Evolutionary conservation across 768 basidiomycete species (phyloP).

Genomic region (Tricholoma matsutake): DNA sequence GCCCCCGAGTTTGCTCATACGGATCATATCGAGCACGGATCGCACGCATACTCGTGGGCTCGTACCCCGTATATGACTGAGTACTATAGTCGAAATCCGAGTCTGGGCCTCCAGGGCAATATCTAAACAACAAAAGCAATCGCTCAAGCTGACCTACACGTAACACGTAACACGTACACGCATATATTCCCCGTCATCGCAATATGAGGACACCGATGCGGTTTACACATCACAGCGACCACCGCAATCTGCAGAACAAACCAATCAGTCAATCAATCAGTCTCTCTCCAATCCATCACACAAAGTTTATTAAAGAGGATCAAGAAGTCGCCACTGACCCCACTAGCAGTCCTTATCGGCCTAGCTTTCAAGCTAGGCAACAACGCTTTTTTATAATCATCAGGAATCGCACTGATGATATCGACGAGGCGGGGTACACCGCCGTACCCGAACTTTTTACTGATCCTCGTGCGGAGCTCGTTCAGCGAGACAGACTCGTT

Average conservation of each 20-base stretch:
- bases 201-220: constrained; percentile 98
- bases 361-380: constrained; percentile 88
- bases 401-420: constrained; percentile 97
- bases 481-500: constrained; percentile 82
- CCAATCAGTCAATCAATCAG: not conserved
- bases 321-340: constrained; percentile 52
- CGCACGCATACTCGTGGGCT: constrained; percentile 98
- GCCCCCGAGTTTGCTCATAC: constrained; percentile 93
- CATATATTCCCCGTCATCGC: constrained; percentile 99
- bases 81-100: constrained; percentile 99
- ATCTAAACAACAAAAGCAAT: constrained; percentile 41
- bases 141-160: not conserved
- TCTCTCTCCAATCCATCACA: not conserved
- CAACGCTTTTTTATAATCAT: constrained; percentile 91
- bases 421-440: constrained; percentile 93
- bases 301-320: no score
- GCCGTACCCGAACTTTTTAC: constrained; percentile 85
- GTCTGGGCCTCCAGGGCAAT: constrained; percentile 98
- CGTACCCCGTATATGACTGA: constrained; percentile 91
- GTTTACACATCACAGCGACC: constrained; percentile 99
- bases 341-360: constrained; percentile 95
- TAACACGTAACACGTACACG: constrained; percentile 64
- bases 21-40: constrained; percentile 95
- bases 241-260: constrained; percentile 75
- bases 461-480: constrained; percentile 79